Evolutionary conservation across 495 filamentous ascomycete species (phyloP), one percentile per base, ranked within the genome.

Genomic region (Pyronema omphalodes): DNA sequence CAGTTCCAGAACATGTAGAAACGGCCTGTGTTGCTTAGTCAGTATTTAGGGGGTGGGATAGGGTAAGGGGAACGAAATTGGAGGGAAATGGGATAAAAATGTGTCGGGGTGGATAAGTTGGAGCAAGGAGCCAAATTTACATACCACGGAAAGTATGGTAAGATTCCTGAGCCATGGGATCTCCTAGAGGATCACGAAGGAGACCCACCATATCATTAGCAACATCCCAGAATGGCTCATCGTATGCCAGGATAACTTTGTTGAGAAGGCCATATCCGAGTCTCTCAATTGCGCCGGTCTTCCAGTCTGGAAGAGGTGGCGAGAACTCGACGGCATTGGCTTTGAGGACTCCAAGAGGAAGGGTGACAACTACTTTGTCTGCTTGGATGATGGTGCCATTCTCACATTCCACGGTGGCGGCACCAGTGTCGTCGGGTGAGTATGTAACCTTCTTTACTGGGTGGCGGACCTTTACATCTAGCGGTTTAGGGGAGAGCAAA

Each of bases 1-100:
- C 86, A 83, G 63, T 99, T 96, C 78, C 93, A 96, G 76, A 94
- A 95, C 59, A 96, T 76, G 61, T 95, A 99, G 70, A 91, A 94
- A 8, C 88, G 81, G 14, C 91, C 91, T 76, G 71, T 11, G 70
- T 19, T 19, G 44, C 9, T 47, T 19, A 47, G 44, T 19, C 14
- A 47, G 44, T 19, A 19, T 9, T 47, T n/a, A 67, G 48, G 74
- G 63, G 52, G 77, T 77, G 74, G 37, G 73, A 70, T 15, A 74
- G 59, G 52, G 71, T 29, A 29, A 29, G 23, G 23, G 23, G 59
- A 73, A 70, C 6, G 71, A 67, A 58, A 74, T 73, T 6, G 65
- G 56, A 15, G 74, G n/a, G 11, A 23, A 7, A 3, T 12, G 3
- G 18, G 14, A 3, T 12, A 48, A 3, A n/a, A 7, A 12, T 14